Conservation (phyloP, 2,329 filamentous ascomycete genomes). For the Coniochaeta prunicola region DNA sequence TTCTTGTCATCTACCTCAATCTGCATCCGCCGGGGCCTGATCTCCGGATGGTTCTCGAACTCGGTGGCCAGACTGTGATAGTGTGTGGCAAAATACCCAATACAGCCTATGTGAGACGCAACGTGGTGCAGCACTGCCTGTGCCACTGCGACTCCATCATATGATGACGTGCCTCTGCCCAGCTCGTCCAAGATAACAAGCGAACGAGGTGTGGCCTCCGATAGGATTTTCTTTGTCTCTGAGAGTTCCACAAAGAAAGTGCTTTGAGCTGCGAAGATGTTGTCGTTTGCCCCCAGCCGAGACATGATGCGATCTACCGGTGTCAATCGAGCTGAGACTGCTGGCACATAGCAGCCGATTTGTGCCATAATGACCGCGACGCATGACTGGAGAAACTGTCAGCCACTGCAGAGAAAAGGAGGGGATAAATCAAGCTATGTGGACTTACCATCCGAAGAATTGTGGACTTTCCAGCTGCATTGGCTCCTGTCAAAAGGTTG, state of each 20-base stretch:
- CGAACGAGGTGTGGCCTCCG: constrained; percentile 87
- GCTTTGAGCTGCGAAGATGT: constrained; percentile 95
- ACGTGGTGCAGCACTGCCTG: constrained; percentile 97
- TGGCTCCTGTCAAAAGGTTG: constrained; percentile 87
- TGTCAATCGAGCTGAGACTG: constrained; percentile 72
- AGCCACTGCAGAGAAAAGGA: neutral
- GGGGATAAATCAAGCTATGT: neutral
- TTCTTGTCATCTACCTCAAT: constrained; percentile 85
- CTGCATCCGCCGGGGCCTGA: constrained; percentile 81
- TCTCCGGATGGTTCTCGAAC: constrained; percentile 83
- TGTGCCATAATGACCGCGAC: constrained; percentile 97
- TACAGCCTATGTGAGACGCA: constrained; percentile 83
- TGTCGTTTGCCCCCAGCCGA: constrained; percentile 92
- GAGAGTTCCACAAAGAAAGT: constrained; percentile 98
- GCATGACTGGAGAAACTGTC: constrained; percentile 56
- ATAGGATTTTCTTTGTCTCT: constrained; percentile 95
- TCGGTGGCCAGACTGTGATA: constrained; percentile 92
- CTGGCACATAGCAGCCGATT: constrained; percentile 88
- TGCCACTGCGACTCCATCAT: constrained; percentile 93
- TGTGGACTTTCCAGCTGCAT: constrained; percentile 95
- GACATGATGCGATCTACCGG: constrained; percentile 98
- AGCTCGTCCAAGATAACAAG: constrained; percentile 96
- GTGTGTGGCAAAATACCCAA: constrained; percentile 96
- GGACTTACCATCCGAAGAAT: constrained; percentile 78
- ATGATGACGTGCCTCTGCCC: constrained; percentile 87